Evolutionary conservation across 2,329 filamentous ascomycete genomes (phyloP).

Genomic region (Stachybotrys echinatus): DNA sequence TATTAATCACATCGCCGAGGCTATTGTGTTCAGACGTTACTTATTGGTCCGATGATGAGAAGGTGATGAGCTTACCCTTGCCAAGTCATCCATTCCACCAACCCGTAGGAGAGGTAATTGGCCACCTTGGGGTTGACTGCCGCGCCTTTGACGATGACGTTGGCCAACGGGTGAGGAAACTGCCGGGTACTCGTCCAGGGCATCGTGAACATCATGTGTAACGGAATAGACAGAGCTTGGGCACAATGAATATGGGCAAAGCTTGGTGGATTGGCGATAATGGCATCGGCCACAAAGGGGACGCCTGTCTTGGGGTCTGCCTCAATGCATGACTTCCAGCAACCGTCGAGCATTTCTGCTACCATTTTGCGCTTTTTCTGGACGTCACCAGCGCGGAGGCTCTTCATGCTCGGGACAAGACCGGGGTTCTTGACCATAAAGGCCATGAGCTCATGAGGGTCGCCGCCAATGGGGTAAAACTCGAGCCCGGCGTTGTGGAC

Average conservation of each 20-base stretch:
- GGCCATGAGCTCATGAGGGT: slow-evolving; percentile 56
- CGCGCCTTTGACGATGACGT: not conserved
- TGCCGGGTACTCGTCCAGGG: not conserved
- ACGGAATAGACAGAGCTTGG: not conserved
- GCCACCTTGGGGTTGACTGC: not conserved
- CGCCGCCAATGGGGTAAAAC: slow-evolving; percentile 63
- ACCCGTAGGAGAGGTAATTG: not conserved
- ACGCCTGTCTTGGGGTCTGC: slow-evolving; percentile 28
- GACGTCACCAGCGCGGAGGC: slow-evolving; percentile 18
- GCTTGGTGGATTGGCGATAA: not conserved
- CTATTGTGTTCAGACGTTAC: slow-evolving; percentile 6
- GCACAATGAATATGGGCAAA: not conserved
- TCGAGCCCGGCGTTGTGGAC: slow-evolving; percentile 49
- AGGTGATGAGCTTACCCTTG: not conserved
- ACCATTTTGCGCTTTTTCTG: slow-evolving; percentile 17
- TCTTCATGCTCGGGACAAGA: slow-evolving; percentile 19
- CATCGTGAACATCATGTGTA: slow-evolving; percentile 1
- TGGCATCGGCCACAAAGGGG: not conserved
- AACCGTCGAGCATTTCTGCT: slow-evolving; percentile 15
- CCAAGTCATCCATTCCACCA: not conserved
- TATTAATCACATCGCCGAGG: slow-evolving; percentile 64
- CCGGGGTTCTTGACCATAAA: slow-evolving; percentile 12
- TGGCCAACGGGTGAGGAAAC: not conserved
- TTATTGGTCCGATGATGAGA: not conserved
- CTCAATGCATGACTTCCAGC: slow-evolving; percentile 9